phyloP scores from a whole-genome alignment of 2,329 filamentous ascomycete genomes.

The Trichoderma sp. region DNA sequence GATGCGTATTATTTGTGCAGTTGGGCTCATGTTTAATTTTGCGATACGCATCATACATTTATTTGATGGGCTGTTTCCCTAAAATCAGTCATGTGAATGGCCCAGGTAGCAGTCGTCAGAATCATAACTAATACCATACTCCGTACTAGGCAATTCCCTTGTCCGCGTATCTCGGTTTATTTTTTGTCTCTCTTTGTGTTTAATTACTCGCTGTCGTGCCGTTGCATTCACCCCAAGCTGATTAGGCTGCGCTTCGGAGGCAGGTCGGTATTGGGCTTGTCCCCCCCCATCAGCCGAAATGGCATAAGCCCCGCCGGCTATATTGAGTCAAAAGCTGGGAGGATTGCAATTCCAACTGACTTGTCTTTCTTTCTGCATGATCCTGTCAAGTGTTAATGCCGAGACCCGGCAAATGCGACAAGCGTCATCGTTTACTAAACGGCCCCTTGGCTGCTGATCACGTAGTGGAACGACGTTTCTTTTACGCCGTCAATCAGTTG shows the following conservation, averaged over 20 bases:
- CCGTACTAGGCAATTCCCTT: not conserved
- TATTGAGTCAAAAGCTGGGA: not conserved
- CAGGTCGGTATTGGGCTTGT: slow-evolving; percentile 11
- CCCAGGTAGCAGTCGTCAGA: not conserved
- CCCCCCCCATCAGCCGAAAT: slow-evolving; percentile 15
- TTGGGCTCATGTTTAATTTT: not conserved
- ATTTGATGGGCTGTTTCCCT: not conserved
- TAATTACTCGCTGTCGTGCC: not conserved
- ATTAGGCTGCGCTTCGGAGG: slow-evolving; percentile 9
- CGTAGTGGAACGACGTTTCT: not conserved
- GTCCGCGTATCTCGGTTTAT: not conserved
- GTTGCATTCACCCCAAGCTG: not conserved
- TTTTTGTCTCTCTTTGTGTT: not conserved
- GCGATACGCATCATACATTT: not conserved
- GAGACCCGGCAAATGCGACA: not conserved
- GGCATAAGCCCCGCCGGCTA: slow-evolving; percentile 7
- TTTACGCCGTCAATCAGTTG: too few relatives aligned
- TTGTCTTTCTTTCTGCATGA: not conserved
- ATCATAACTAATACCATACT: not conserved
- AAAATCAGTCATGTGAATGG: not conserved
- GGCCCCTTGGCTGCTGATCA: not conserved
- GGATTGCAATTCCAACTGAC: not conserved
- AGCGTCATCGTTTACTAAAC: not conserved
- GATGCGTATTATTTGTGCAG: not conserved
- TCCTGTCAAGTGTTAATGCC: not conserved